Evolutionary conservation across 1,139 yeast species (phyloP).

Genomic region (Magnusiomyces suaveolens): DNA sequence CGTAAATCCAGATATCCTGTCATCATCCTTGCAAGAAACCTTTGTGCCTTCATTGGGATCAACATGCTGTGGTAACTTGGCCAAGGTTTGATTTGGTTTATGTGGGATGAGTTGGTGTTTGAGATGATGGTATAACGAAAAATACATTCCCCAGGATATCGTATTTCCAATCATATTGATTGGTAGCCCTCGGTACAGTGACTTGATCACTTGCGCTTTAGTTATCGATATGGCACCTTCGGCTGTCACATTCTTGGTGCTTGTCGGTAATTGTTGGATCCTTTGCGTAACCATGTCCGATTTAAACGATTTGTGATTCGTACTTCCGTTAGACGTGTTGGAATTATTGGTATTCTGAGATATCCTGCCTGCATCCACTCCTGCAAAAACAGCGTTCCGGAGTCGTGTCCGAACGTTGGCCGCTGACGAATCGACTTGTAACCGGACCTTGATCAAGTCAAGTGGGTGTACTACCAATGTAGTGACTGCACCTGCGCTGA

Average conservation of each 20-base stretch:
- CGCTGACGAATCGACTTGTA: conserved; percentile 41
- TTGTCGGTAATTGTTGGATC: not conserved
- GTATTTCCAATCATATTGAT: conserved; percentile 80
- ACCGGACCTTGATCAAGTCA: conserved; percentile 71
- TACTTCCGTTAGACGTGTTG: too few species aligned
- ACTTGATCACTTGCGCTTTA: not conserved
- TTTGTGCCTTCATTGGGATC: not conserved
- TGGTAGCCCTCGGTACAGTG: conserved; percentile 63
- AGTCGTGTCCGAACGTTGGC: conserved; percentile 1
- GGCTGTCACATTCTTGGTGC: not conserved
- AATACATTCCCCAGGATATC: conserved; percentile 81
- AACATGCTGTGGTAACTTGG: too few species aligned
- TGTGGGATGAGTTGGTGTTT: conserved; percentile 32
- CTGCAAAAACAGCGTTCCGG: not conserved
- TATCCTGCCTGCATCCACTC: too few species aligned
- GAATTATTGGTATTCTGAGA: too few species aligned
- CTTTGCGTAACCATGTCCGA: not conserved
- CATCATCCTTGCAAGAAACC: not conserved
- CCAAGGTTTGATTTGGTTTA: too few species aligned
- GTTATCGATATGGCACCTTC: not conserved
- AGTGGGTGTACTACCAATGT: conserved; percentile 81
- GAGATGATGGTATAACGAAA: conserved; percentile 56
- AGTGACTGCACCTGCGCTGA: conserved; percentile 72
- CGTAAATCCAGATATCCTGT: too few species aligned
- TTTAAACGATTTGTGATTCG: too few species aligned